phyloP scores from a whole-genome alignment of 768 basidiomycete species.

The Lactarius sanguifluus region DNA sequence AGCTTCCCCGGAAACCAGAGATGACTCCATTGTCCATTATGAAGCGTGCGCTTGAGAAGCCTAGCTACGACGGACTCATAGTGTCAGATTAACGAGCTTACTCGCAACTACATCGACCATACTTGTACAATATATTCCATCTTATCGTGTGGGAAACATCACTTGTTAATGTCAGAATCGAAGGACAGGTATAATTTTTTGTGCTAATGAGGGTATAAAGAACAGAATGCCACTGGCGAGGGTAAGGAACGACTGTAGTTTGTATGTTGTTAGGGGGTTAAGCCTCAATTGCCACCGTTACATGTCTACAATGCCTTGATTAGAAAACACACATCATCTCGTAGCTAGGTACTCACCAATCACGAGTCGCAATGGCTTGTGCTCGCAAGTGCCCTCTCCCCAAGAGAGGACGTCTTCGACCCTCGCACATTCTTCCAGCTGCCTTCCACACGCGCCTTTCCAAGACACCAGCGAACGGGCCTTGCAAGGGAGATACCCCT shows the following conservation, averaged over 20 bases:
- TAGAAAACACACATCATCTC: not conserved
- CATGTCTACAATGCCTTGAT: not conserved
- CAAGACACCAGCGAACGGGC: conserved; percentile 43
- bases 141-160: not conserved
- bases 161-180: not conserved
- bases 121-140: not conserved
- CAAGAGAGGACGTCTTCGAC: conserved; percentile 35
- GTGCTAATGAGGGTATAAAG: not conserved
- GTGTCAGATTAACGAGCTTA: conserved; percentile 49
- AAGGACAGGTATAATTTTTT: not conserved
- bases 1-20: conserved; percentile 39
- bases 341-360: conserved; percentile 34
- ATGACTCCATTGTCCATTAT: conserved; percentile 32
- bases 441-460: conserved; percentile 41
- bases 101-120: not conserved
- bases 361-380: conserved; percentile 39
- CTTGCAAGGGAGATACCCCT: conserved; percentile 40
- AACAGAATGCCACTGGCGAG: not conserved
- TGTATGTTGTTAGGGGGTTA: not conserved
- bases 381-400: conserved; percentile 40
- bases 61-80: conserved; percentile 56
- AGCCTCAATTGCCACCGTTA: not conserved
- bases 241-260: not conserved
- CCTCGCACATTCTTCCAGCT: conserved; percentile 34
- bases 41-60: conserved; percentile 46